Conservation (phyloP, 2,329 filamentous ascomycete genomes). For the Knufia fluminis region DNA sequence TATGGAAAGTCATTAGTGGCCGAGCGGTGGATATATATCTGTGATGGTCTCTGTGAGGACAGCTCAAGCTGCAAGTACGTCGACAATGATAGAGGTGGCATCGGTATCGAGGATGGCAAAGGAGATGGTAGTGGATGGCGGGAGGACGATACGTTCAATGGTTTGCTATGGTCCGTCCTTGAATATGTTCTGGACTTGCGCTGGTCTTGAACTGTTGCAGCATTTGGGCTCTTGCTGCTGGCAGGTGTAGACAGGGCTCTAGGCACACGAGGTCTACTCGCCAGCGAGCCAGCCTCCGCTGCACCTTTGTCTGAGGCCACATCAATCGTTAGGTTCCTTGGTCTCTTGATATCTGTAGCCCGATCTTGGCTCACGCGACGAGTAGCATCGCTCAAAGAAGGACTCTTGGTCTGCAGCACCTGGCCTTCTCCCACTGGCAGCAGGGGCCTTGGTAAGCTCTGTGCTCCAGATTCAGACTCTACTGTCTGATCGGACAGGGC, state of each 20-base stretch:
- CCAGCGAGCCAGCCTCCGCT: not conserved
- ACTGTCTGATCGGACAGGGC: not conserved
- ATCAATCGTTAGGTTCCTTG: conserved; percentile 19
- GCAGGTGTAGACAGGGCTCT: conserved; percentile 11
- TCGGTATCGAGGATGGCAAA: conserved; percentile 46
- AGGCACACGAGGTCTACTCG: conserved; percentile 4
- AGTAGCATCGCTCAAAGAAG: not conserved
- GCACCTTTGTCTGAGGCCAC: not conserved
- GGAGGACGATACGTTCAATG: not conserved
- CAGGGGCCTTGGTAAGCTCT: not conserved
- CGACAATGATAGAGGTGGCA: conserved; percentile 54
- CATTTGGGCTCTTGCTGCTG: conserved; percentile 2
- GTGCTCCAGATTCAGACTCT: not conserved
- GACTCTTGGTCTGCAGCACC: not conserved
- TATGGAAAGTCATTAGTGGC: conserved; percentile 59
- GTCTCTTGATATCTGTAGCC: conserved; percentile 6
- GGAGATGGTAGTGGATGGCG: conserved; percentile 33
- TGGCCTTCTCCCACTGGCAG: not conserved
- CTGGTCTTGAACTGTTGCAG: not conserved
- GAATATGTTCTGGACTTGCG: conserved; percentile 1
- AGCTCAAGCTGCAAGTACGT: conserved; percentile 59
- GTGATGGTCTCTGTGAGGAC: conserved; percentile 50
- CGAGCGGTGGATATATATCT: conserved; percentile 54
- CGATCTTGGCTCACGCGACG: not conserved
- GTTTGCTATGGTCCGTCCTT: not conserved